Evolutionary conservation across 257 asterid genomes (phyloP), one percentile per base, ranked within the genome.

Genomic region (Fraxinus quadrangulata): DNA sequence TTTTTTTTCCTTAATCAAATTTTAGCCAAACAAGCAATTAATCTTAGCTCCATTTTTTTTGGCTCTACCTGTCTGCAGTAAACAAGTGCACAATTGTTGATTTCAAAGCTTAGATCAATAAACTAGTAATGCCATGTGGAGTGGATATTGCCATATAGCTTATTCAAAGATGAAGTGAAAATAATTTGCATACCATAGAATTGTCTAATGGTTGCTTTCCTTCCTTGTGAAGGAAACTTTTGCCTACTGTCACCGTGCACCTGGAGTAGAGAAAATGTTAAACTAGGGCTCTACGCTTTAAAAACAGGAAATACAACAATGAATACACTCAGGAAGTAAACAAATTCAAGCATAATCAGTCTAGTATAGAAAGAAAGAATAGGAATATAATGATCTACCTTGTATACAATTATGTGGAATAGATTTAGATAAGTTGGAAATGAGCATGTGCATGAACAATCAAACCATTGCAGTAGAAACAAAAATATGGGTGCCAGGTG

Each of bases 121-220:
- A 49, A 49, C 16, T 13, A 16, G 21, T 14, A 16, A 14, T 49
- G 59, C 59, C 59, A 5, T 17, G 21, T 14, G 21, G 21, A 49
- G 21, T 49, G 21, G 21, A 49, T 49, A 49, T 1, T 16, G 49
- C 47, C 23, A 72, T 24, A 39, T 16, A 34, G 16, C 12, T 56
- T 70, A 54, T 16, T 69, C 74, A 21, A 72, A 72, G 71, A 69
- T 28, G 70, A 56, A 21, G 67, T 45, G 33, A 39, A 21, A 63
- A 67, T 24, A 82, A 69, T 30, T 49, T 21, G 54, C 71, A 24
- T 82, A 90, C 95, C 91, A 49, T 90, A 90, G 76, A 90, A 90
- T 70, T 88, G 89, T 26, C 87, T 80, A 30, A 90, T 77, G 71
- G 89, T 86, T 73, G 91, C 91, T 79, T 84, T 90, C 84, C 91